Conservation (phyloP, 257 asterid species). For the Plectranthus barbatus region DNA sequence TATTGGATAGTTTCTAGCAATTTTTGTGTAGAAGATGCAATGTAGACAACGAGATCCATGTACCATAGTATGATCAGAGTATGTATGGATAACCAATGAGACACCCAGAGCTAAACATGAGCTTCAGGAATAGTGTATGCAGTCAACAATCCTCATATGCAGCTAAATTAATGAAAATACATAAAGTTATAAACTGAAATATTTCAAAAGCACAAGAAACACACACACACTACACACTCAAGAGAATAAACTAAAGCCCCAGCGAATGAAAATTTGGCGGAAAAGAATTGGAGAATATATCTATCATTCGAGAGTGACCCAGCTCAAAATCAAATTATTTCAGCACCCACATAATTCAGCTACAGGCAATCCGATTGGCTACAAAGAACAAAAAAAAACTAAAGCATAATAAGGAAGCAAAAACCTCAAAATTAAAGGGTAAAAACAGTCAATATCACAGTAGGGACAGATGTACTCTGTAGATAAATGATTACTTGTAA, state of each 20-base stretch:
- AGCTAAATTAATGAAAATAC: background rate
- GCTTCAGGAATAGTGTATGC: background rate
- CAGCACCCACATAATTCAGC: slow-evolving; percentile 12
- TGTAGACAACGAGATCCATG: background rate
- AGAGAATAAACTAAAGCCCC: slow-evolving; percentile 4
- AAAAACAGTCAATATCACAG: slow-evolving; percentile 11
- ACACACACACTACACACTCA: background rate
- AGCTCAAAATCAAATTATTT: slow-evolving; percentile 1
- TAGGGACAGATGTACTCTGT: background rate
- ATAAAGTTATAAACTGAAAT: background rate
- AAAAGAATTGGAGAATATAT: background rate
- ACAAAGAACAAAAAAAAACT: background rate
- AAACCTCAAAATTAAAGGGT: background rate
- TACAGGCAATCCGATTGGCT: background rate
- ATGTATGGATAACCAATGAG: background rate
- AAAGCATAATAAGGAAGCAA: background rate
- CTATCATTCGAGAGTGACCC: background rate
- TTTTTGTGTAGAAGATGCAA: background rate
- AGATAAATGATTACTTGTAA: background rate
- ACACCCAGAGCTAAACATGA: background rate
- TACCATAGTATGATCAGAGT: background rate
- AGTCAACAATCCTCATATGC: background rate
- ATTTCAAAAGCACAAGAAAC: background rate
- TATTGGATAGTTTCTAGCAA: background rate
- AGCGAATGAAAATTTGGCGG: background rate